Conservation (phyloP, 2,329 filamentous ascomycete genomes). For the Beauveria asiatica region DNA sequence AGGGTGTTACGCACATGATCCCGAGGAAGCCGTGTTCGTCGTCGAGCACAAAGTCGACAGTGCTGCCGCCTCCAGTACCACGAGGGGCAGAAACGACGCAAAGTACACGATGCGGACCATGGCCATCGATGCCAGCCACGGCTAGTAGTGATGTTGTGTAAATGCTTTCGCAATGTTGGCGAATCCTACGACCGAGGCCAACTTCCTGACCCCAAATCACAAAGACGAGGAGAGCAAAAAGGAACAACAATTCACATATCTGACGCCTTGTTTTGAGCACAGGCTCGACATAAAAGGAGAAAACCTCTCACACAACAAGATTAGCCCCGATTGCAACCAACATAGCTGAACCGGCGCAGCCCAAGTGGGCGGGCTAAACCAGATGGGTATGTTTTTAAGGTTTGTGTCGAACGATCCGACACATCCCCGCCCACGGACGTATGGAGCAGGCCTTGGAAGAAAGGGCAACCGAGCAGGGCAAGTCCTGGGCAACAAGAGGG, state of each 20-base stretch:
- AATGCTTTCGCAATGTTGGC: not conserved
- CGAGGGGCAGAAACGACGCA: not conserved
- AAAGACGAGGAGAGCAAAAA: not conserved
- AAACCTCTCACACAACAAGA: not conserved
- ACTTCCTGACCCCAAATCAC: not conserved
- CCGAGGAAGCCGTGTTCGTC: not conserved
- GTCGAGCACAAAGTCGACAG: constrained; percentile 2
- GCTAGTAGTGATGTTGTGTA: not conserved
- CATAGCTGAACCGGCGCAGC: not conserved
- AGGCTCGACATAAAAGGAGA: not conserved
- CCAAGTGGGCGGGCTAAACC: not conserved
- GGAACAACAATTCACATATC: not conserved
- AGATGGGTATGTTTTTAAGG: not conserved
- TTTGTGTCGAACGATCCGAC: constrained; percentile 4
- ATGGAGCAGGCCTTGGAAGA: not conserved
- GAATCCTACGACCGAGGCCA: not conserved
- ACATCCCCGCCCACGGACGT: not conserved
- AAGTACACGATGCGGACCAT: not conserved
- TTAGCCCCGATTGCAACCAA: not conserved
- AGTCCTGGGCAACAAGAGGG: too few species aligned
- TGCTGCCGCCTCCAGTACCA: not conserved
- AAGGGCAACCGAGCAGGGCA: not conserved
- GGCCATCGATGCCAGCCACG: not conserved
- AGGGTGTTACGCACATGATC: not conserved
- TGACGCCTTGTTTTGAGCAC: not conserved